Base-by-base conservation (phyloP, 306 rosid species). In the Benincasa hispida region DNA sequence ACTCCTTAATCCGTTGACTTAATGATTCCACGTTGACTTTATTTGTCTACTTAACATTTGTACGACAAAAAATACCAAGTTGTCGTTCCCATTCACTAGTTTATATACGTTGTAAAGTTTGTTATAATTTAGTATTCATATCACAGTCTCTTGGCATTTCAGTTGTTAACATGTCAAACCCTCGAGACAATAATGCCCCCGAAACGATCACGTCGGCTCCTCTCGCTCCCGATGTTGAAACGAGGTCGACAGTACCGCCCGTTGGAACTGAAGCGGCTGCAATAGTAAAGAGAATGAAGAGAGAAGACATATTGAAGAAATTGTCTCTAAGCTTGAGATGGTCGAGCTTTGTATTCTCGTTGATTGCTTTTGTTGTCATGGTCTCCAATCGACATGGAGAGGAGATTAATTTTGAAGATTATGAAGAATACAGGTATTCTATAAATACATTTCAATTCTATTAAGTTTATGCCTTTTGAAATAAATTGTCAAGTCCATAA, bases 351-450 rank as follows among this genome's bases (percentile, higher is more conserved):
- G n/a, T 90, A 28, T 85, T 87, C 67, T 91, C 92, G 68, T 60
- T 88, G 22, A 82, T 91, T 25, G 79, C 89, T 18, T 84, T 90
- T 80, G 25, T 90, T 5, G 63, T 80, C 81, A 88, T 84, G 94
- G 91, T 86, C 53, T 83, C 82, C 55, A 93, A 93, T 81, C 80
- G 86, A 22, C 94, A 93, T 69, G 96, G 90, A 21, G 82, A 85
- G 75, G 62, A 86, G 88, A 84, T 70, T 39, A 45, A 87, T 1
- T 93, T 91, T 55, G 90, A 88, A n/a, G 25, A 65, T 5, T 91
- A 83, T 28, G 92, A 87, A 75, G 98, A 91, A 85, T 89, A 79
- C 78, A 88, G 88, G 97, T 86, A 47, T 2, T 37, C 0, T 14
- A 3, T 78, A 50, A 13, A 2, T 58, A 27, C 1, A 47, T 25